Conservation (phyloP, 768 basidiomycete species). For the Austroboletus festivus region DNA sequence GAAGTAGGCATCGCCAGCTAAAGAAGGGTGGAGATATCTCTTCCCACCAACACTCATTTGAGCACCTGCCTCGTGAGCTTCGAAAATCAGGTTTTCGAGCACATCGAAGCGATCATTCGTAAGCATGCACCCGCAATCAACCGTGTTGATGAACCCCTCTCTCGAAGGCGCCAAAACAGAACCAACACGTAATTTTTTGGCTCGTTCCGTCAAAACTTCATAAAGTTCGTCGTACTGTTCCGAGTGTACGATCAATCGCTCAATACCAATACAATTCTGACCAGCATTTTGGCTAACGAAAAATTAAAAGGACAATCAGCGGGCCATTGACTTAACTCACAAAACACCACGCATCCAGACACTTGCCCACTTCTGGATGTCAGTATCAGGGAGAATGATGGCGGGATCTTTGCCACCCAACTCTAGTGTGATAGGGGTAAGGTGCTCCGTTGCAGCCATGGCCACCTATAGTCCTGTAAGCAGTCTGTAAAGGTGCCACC, state of each 20-base stretch:
- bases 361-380: conserved; percentile 75
- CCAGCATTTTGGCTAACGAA: conserved; percentile 77
- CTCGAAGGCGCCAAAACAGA: conserved; percentile 65
- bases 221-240: conserved; percentile 76
- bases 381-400: conserved; percentile 81
- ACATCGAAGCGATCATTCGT: conserved; percentile 64
- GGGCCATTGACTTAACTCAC: conserved; percentile 46
- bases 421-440: conserved; percentile 91
- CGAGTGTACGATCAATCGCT: conserved; percentile 83
- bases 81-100: conserved; percentile 64
- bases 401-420: conserved; percentile 95
- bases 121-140: conserved; percentile 91
- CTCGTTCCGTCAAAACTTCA: conserved; percentile 59
- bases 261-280: conserved; percentile 97
- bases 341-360: conserved; percentile 90
- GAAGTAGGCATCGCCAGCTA: conserved; percentile 79
- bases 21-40: conserved; percentile 60
- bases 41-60: conserved; percentile 61
- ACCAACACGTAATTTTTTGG: conserved; percentile 69
- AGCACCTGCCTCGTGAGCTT: conserved; percentile 71
- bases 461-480: conserved; percentile 57
- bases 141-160: conserved; percentile 66
- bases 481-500: neutral
- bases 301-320: neutral
- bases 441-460: conserved; percentile 74